Conservation (phyloP, 2,329 filamentous ascomycete genomes). For the Pseudogymnoascus sp. region DNA sequence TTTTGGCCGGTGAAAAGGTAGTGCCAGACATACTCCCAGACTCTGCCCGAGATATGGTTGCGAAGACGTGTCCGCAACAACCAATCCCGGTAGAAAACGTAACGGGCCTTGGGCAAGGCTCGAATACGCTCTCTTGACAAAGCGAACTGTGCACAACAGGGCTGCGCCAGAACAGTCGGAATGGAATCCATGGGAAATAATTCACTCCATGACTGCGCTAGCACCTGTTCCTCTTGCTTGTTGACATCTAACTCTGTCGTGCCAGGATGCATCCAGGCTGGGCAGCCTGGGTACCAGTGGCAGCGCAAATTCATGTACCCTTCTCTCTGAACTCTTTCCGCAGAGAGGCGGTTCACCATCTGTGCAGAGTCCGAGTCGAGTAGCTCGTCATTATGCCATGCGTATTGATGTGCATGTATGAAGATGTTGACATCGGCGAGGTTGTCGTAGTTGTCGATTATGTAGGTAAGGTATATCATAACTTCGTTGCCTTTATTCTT, state of each 20-base stretch:
- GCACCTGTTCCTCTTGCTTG: constrained; percentile 41
- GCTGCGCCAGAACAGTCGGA: constrained; percentile 45
- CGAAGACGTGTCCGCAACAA: constrained; percentile 46
- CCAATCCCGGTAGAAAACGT: constrained; percentile 53
- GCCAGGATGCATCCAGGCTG: constrained; percentile 48
- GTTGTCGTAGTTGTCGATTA: constrained; percentile 55
- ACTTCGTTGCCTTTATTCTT: constrained; percentile 37
- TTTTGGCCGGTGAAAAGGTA: constrained; percentile 23
- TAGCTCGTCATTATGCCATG: constrained; percentile 27
- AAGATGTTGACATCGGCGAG: constrained; percentile 33
- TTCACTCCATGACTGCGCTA: constrained; percentile 41
- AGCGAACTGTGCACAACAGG: constrained; percentile 61
- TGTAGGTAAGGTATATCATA: constrained; percentile 41
- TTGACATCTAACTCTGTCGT: constrained; percentile 32
- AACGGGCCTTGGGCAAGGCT: constrained; percentile 43
- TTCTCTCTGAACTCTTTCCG: constrained; percentile 38
- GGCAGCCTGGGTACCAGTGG: constrained; percentile 51
- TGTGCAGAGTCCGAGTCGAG: constrained; percentile 21
- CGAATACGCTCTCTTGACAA: constrained; percentile 48
- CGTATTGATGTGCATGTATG: constrained; percentile 42
- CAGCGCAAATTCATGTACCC: constrained; percentile 57
- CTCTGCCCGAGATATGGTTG: constrained; percentile 50
- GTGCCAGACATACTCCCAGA: constrained; percentile 62
- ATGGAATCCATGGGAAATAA: constrained; percentile 40
- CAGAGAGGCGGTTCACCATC: constrained; percentile 20